These are phyloP conservation scores for Jamesozyma lodderae DNA, from an alignment of 805 yeast species.

Conservation along the genomic window DNA sequence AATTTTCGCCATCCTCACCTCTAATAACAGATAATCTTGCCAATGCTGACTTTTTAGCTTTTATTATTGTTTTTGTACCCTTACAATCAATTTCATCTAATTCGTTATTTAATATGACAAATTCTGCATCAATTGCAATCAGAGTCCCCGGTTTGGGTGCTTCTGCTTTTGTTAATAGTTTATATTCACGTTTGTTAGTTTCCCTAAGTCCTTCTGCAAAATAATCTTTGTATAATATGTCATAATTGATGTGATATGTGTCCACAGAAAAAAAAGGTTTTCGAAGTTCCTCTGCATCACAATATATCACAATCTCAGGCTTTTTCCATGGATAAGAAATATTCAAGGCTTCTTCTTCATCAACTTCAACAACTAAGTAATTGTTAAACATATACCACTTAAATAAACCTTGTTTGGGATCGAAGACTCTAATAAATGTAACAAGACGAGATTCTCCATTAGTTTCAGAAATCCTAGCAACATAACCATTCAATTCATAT, in stretches of 20 bases:
- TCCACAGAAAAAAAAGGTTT: constrained; percentile 38
- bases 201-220: constrained; percentile 62
- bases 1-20: constrained; percentile 54
- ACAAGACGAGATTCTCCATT: constrained; percentile 50
- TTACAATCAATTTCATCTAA: constrained; percentile 65
- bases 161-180: constrained; percentile 54
- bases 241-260: constrained; percentile 49
- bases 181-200: constrained; percentile 51
- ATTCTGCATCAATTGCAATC: constrained; percentile 95
- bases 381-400: constrained; percentile 86
- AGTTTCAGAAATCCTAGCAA: constrained; percentile 54
- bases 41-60: constrained; percentile 66
- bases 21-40: constrained; percentile 86
- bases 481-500: constrained; percentile 60
- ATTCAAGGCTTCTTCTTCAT: constrained; percentile 71
- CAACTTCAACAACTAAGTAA: constrained; percentile 69
- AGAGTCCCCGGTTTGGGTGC: constrained; percentile 69
- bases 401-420: constrained; percentile 22
- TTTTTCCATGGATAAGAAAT: constrained; percentile 71
- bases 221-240: constrained; percentile 63
- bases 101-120: constrained; percentile 74
- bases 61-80: constrained; percentile 59
- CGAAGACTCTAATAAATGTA: constrained; percentile 43
- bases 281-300: constrained; percentile 37
- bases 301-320: constrained; percentile 65